Conservation (phyloP, 805 yeast species). For the Brettanomyces bruxellensis region DNA sequence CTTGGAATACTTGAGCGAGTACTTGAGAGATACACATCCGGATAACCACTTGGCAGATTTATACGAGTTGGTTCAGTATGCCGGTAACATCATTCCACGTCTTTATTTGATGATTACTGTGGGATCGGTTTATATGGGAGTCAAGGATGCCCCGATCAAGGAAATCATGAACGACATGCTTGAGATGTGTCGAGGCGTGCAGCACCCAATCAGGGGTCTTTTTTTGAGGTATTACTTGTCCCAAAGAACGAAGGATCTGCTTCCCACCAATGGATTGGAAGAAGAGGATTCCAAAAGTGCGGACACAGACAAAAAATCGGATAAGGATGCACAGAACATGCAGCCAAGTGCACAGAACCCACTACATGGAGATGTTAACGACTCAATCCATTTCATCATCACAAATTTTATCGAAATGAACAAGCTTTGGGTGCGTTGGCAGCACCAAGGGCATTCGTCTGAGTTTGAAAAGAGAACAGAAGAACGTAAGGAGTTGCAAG, state of each 20-base stretch:
- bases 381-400: slow-evolving; percentile 69
- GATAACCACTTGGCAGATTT: slow-evolving; percentile 74
- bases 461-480: slow-evolving; percentile 65
- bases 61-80: slow-evolving; percentile 91
- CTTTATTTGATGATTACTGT: slow-evolving; percentile 91
- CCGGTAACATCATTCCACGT: slow-evolving; percentile 88
- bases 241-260: slow-evolving; percentile 66
- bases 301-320: slow-evolving; percentile 6
- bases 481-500: slow-evolving; percentile 84
- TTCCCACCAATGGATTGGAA: slow-evolving; percentile 30
- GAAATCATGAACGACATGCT: slow-evolving; percentile 94
- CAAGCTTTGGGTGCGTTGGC: slow-evolving; percentile 93
- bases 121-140: slow-evolving; percentile 79
- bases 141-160: slow-evolving; percentile 66
- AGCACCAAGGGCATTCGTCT: slow-evolving; percentile 88
- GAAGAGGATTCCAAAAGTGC: background rate
- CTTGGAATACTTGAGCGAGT: slow-evolving; percentile 54
- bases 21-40: slow-evolving; percentile 59
- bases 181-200: slow-evolving; percentile 96
- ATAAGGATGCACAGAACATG: background rate
- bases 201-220: slow-evolving; percentile 87
- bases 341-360: too few species aligned
- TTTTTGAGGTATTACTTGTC: slow-evolving; percentile 83
- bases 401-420: slow-evolving; percentile 95
- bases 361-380: slow-evolving; percentile 36